Evolutionary conservation across 2,329 filamentous ascomycete genomes (phyloP).

Genomic region (Sordariomycetes sp.): DNA sequence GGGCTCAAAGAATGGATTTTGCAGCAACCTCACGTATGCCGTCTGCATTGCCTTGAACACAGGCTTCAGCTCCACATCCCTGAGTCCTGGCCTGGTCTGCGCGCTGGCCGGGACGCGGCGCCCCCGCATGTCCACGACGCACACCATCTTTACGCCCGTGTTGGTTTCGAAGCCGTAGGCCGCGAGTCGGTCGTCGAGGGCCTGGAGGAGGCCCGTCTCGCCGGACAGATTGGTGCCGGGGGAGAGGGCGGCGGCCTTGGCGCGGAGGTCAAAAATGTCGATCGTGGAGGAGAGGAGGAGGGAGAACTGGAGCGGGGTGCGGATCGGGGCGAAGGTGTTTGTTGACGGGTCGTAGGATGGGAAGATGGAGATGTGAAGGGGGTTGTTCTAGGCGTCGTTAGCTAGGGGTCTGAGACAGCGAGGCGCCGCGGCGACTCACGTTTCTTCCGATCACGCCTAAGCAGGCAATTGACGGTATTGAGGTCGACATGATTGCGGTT

Average conservation of each 20-base stretch:
- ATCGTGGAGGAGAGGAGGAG: slow-evolving; percentile 86
- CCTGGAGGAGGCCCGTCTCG: slow-evolving; percentile 86
- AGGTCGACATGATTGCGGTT: slow-evolving; percentile 42
- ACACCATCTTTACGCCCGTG: slow-evolving; percentile 84
- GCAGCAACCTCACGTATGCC: slow-evolving; percentile 80
- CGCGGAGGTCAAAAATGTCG: slow-evolving; percentile 84
- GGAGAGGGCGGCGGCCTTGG: slow-evolving; percentile 53
- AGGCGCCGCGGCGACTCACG: slow-evolving; percentile 38
- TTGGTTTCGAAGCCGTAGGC: slow-evolving; percentile 97
- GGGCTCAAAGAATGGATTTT: slow-evolving; percentile 92
- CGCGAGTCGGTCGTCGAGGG: slow-evolving; percentile 84
- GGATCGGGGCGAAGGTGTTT: slow-evolving; percentile 44
- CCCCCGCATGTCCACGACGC: slow-evolving; percentile 85
- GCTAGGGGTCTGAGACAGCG: slow-evolving; percentile 48
- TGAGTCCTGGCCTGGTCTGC: slow-evolving; percentile 52
- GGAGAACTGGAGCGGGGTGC: slow-evolving; percentile 78
- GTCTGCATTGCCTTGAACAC: slow-evolving; percentile 88
- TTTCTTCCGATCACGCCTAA: slow-evolving; percentile 91
- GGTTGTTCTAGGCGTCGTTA: slow-evolving; percentile 80
- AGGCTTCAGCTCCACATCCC: slow-evolving; percentile 80
- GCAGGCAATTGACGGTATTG: slow-evolving; percentile 77
- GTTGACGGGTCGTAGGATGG: slow-evolving; percentile 57
- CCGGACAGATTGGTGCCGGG: slow-evolving; percentile 50
- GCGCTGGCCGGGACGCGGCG: slow-evolving; percentile 33
- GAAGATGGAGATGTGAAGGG: slow-evolving; percentile 87